Evolutionary conservation across 371 early-diverging fungal genomes (phyloP).

Genomic region (Smittium culicis): DNA sequence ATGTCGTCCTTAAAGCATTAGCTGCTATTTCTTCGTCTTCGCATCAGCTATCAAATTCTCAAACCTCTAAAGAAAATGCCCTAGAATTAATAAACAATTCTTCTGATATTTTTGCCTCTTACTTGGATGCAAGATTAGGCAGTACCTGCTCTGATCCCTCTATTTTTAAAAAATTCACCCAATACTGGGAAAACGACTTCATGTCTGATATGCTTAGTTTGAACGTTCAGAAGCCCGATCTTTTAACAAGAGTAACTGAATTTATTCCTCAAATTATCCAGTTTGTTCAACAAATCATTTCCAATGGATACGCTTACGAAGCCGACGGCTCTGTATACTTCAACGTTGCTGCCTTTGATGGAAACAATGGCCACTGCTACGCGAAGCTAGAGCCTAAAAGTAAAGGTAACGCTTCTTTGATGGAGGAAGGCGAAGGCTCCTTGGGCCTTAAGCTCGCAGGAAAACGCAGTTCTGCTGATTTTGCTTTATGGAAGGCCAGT

Average conservation of each 20-base stretch:
- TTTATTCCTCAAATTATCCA: constrained; percentile 91
- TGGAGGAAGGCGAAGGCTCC: constrained; percentile 86
- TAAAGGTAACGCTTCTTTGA: constrained; percentile 58
- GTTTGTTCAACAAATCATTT: constrained; percentile 84
- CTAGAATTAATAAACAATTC: constrained; percentile 33
- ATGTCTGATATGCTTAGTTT: constrained; percentile 92
- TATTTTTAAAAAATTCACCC: constrained; percentile 80
- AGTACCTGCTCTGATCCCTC: constrained; percentile 64
- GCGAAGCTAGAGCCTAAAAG: constrained; percentile 86
- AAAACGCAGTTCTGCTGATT: constrained; percentile 73
- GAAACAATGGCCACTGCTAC: constrained; percentile 62
- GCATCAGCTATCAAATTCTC: neutral
- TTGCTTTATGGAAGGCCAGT: constrained; percentile 97
- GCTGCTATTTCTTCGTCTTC: constrained; percentile 67
- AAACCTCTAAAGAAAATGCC: constrained; percentile 24
- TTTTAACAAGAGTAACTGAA: constrained; percentile 95
- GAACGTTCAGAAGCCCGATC: constrained; percentile 78
- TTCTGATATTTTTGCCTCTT: constrained; percentile 40
- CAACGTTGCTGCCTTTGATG: constrained; percentile 81
- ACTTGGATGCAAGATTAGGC: constrained; percentile 43
- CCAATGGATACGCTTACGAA: constrained; percentile 91
- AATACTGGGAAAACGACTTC: constrained; percentile 93
- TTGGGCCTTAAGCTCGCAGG: constrained; percentile 57
- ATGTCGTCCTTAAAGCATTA: constrained; percentile 24
- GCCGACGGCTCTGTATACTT: constrained; percentile 97